phyloP scores from a whole-genome alignment of 257 asterid genomes.

The Verbascum thapsus region DNA sequence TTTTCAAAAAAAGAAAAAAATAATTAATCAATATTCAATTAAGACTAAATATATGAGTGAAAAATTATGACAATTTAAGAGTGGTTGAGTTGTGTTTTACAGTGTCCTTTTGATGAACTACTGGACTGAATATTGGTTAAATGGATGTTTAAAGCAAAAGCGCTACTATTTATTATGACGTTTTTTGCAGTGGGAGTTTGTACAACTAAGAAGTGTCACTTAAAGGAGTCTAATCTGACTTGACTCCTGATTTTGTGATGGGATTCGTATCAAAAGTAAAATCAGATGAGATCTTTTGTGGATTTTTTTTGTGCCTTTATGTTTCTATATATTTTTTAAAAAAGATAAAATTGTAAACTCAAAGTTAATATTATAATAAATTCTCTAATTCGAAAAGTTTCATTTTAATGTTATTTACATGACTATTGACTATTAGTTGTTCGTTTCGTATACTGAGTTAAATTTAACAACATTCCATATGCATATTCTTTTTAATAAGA shows the following conservation, averaged over 20 bases:
- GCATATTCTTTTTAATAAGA: too few species aligned
- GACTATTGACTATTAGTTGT: too few species aligned
- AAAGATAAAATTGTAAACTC: too few species aligned
- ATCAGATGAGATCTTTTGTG: neutral
- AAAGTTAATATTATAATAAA: too few species aligned
- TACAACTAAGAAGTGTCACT: slow-evolving; percentile 7
- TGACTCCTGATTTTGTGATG: slow-evolving; percentile 17
- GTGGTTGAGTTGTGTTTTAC: neutral
- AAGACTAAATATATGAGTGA: too few species aligned
- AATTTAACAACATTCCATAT: too few species aligned
- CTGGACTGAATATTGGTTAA: slow-evolving; percentile 13
- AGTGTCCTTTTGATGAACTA: neutral
- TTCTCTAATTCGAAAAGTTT: too few species aligned
- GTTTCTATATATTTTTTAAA: neutral
- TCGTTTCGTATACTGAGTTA: too few species aligned
- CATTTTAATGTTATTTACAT: too few species aligned
- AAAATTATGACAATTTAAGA: neutral
- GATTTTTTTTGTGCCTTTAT: neutral
- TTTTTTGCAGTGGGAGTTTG: slow-evolving; percentile 5
- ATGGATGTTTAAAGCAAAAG: neutral
- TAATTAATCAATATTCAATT: too few species aligned
- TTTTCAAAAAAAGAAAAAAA: too few species aligned
- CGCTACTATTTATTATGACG: slow-evolving; percentile 8
- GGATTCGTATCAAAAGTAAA: neutral
- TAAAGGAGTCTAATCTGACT: slow-evolving; percentile 26